Percentiles rank a stretch among this genome's conserved stretches.
Evolutionary conservation across 176 grass and related monocot genomes (phyloP).

Genomic region (Guadua angustifolia): DNA sequence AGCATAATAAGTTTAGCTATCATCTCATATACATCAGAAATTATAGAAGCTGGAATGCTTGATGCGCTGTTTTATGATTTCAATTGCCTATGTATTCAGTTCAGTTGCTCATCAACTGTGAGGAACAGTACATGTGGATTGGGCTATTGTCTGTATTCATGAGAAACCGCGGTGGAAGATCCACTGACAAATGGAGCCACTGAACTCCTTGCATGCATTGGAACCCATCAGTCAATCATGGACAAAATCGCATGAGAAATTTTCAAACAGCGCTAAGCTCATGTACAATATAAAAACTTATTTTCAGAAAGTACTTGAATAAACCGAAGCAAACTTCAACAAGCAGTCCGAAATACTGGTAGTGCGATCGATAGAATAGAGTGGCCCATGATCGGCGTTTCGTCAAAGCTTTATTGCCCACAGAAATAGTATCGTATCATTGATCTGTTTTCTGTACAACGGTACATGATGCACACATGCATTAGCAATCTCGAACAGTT

Average conservation of each 20-base stretch:
- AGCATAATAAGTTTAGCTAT: slow-evolving; percentile 16
- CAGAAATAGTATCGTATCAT: background rate
- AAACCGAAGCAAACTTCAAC: background rate
- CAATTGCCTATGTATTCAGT: background rate
- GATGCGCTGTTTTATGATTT: background rate
- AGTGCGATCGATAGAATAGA: background rate
- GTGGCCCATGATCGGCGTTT: too few species aligned
- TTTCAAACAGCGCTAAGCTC: background rate
- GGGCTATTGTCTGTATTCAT: background rate
- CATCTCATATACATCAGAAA: background rate
- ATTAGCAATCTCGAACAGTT: background rate
- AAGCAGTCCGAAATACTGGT: background rate
- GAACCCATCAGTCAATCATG: background rate
- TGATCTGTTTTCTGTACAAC: slow-evolving; percentile 30
- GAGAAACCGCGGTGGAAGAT: background rate
- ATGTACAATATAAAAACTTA: background rate
- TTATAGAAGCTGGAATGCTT: background rate
- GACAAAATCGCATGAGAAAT: background rate
- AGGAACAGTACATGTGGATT: background rate
- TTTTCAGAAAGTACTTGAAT: background rate
- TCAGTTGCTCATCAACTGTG: background rate
- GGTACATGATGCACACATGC: background rate
- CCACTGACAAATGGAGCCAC: background rate
- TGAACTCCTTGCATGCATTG: background rate
- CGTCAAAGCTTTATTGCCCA: too few species aligned